Evolutionary conservation across 441 rosid genomes (phyloP), one percentile per base, ranked within the genome.

Genomic region (Populus hybrid): DNA sequence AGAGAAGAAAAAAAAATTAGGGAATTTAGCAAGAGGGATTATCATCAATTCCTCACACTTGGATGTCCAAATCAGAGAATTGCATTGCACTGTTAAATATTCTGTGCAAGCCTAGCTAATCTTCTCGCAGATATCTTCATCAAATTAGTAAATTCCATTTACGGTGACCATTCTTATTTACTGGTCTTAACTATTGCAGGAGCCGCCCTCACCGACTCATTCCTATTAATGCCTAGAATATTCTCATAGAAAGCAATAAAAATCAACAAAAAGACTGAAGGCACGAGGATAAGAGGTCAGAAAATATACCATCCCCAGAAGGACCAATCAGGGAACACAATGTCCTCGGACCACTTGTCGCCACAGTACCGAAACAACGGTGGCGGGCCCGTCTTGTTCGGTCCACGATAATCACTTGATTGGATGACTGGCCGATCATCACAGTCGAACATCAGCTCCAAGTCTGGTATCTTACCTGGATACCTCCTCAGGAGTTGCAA

Each of bases 321-420:
- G 57, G 93, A 88, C 95, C 95, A 92, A 77, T 92, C 97, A 12
- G 97, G 98, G 74, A 92, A 85, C 21, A 90, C 97, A 20, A 93
- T 81, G 76, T 92, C 97, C 79, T 86, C 46, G 11, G 93, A 85
- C 87, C 86, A 81, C 77, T 84, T 78, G 23, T 91, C 85, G 32
- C 32, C 90, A 21, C 97, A 88, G 74, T 91, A 94, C 64, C 89
- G 86, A 81, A 93, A 93, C 79, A 92, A 24, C 20, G 87, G 87
- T 4, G 98, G 97, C 6, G 91, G 91, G 0, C 71, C 82, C 50
- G 67, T 36, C 10, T 21, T 32, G 63, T 71, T 83, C 64, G 84
- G 75, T 4, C 24, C 85, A 14, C 72, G 53, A 18, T 83, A 86
- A 26, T 86, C 79, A 32, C 83, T 28, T 10, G 85, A 82, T 75